A percentile compares a stretch with the other conserved stretches of the same genome.
These are phyloP conservation scores for Agapanthus africanus DNA, from an alignment of 106 monocot species.

Conservation along the genomic window DNA sequence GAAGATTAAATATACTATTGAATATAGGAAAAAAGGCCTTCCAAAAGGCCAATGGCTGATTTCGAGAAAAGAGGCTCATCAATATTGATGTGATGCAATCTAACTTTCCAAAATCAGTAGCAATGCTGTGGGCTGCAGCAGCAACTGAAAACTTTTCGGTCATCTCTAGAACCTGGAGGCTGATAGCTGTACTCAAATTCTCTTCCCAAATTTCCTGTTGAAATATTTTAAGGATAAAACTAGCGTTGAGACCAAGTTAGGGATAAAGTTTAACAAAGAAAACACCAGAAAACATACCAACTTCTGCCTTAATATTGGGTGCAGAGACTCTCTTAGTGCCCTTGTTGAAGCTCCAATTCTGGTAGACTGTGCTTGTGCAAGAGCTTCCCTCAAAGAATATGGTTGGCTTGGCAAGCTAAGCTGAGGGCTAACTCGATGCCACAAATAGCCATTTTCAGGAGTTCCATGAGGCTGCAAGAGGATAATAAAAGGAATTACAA, in stretches of 20 bases:
- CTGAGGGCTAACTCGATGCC: constrained; percentile 94
- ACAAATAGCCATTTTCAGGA: constrained; percentile 93
- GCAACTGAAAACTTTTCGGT: constrained; percentile 78
- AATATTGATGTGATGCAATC: constrained; percentile 90
- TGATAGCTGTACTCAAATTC: constrained; percentile 84
- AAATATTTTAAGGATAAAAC: constrained; percentile 5
- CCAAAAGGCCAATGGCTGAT: constrained; percentile 89
- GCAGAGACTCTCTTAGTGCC: constrained; percentile 89
- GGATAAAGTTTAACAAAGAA: not conserved
- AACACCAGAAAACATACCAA: constrained; percentile 48
- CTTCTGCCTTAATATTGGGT: constrained; percentile 88
- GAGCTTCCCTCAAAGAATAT: constrained; percentile 97
- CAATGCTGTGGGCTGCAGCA: constrained; percentile 62
- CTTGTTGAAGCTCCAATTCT: constrained; percentile 80
- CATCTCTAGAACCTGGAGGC: constrained; percentile 90
- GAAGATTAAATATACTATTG: constrained; percentile 71
- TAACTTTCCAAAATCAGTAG: constrained; percentile 95
- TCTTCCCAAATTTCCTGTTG: constrained; percentile 98
- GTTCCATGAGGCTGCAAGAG: constrained; percentile 70
- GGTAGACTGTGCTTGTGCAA: constrained; percentile 98
- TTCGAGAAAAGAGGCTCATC: constrained; percentile 80
- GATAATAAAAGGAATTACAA: not conserved
- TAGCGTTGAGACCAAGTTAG: not conserved
- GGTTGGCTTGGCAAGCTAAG: constrained; percentile 94
- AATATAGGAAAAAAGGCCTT: constrained; percentile 75